These are phyloP conservation scores for Acacia concinna DNA, from an alignment of 331 rosid genomes.

Conservation along the genomic window DNA sequence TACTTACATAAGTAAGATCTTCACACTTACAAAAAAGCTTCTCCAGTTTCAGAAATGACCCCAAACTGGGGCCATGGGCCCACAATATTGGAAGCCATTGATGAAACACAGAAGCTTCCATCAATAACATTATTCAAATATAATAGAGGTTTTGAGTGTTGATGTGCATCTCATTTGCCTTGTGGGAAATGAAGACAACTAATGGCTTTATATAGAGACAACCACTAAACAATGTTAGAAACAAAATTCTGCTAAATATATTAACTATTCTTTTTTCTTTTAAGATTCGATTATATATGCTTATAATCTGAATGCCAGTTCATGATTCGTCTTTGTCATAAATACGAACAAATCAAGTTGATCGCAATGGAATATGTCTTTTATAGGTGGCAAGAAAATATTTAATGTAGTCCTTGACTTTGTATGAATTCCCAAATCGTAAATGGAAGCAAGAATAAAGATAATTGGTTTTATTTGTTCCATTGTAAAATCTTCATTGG, in stretches of 20 bases:
- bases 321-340: background rate
- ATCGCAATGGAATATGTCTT: background rate
- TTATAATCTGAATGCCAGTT: background rate
- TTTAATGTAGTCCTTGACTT: background rate
- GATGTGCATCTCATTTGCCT: background rate
- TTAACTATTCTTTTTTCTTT: no score
- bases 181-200: background rate
- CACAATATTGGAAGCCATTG: background rate
- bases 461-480: background rate
- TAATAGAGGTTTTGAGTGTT: background rate
- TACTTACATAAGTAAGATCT: background rate
- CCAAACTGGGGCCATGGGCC: background rate
- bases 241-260: no score
- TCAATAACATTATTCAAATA: background rate
- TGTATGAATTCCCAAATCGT: background rate
- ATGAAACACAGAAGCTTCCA: background rate
- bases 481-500: no score
- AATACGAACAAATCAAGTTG: background rate
- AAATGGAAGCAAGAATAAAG: background rate
- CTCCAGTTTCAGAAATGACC: background rate
- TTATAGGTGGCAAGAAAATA: no score
- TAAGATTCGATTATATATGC: background rate
- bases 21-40: background rate
- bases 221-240: no score
- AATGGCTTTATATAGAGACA: background rate